Percentiles rank a stretch among this genome's conserved stretches.
Evolutionary conservation across 768 basidiomycete genomes (phyloP).

Genomic region (Hericium alpestre): DNA sequence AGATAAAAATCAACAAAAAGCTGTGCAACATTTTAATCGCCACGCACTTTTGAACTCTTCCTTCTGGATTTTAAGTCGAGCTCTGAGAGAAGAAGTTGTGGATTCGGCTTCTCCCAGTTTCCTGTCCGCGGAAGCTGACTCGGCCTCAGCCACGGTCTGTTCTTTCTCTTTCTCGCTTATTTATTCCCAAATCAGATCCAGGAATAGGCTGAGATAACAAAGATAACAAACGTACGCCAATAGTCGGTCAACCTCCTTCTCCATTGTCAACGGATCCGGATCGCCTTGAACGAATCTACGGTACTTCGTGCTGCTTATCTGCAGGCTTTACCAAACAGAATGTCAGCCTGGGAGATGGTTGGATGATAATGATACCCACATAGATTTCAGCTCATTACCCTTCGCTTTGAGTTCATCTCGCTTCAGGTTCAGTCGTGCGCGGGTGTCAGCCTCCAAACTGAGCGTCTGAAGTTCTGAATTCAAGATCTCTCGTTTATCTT

Average conservation of each 20-base stretch:
- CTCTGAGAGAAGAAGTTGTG: constrained; percentile 46
- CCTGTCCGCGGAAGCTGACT: constrained; percentile 37
- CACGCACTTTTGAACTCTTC: constrained; percentile 52
- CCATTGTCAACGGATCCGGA: constrained; percentile 55
- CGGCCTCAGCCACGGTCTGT: constrained; percentile 34
- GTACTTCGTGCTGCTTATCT: constrained; percentile 49
- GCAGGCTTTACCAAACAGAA: constrained; percentile 31
- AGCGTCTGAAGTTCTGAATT: constrained; percentile 61
- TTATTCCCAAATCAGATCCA: neutral
- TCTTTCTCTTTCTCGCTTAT: constrained; percentile 47
- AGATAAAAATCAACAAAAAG: neutral
- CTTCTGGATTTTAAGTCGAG: constrained; percentile 50
- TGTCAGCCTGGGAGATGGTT: neutral
- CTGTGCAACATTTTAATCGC: neutral
- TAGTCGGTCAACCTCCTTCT: constrained; percentile 54
- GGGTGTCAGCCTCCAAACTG: constrained; percentile 67
- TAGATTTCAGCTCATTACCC: constrained; percentile 52
- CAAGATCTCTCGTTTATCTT: constrained; percentile 59
- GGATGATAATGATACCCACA: constrained; percentile 27
- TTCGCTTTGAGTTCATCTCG: constrained; percentile 56
- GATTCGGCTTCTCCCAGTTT: constrained; percentile 56
- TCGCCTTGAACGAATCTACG: constrained; percentile 55
- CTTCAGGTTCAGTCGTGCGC: constrained; percentile 73
- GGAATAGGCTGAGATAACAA: neutral
- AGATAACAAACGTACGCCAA: constrained; percentile 34